Conservation (phyloP, 257 asterid species). For the Petunia secreta region DNA sequence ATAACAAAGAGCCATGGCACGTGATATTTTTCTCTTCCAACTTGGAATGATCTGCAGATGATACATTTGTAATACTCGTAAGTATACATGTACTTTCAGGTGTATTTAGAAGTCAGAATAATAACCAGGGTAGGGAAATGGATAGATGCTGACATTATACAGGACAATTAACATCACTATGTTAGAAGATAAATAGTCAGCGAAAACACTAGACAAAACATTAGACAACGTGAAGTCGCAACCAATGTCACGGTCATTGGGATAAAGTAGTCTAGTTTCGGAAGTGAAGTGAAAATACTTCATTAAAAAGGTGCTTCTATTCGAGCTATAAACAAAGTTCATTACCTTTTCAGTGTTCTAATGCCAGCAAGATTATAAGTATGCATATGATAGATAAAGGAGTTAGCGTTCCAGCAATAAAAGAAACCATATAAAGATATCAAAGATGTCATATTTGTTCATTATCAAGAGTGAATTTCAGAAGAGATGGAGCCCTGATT, state of each 20-base stretch:
- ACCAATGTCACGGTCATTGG: not conserved
- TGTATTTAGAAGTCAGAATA: not conserved
- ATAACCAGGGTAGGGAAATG: not conserved
- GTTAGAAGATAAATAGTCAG: conserved; percentile 2
- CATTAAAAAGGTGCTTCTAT: not conserved
- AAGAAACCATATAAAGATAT: not conserved
- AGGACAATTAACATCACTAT: not conserved
- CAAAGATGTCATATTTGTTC: not conserved
- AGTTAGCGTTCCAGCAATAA: not conserved
- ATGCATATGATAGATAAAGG: not conserved
- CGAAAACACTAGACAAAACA: not conserved
- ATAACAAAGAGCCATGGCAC: conserved; percentile 92
- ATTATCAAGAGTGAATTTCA: conserved; percentile 1
- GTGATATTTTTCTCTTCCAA: conserved; percentile 86
- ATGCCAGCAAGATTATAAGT: not conserved
- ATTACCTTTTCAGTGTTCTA: not conserved
- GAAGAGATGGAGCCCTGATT: not conserved
- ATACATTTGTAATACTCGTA: conserved; percentile 24
- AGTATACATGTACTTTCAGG: not conserved
- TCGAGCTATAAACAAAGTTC: not conserved
- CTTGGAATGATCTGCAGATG: conserved; percentile 87
- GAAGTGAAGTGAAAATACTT: not conserved
- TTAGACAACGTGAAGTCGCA: not conserved
- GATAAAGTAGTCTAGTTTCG: not conserved
- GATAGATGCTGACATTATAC: not conserved